phyloP scores from a whole-genome alignment of 345 rosid genomes.

The Salix purpurea region DNA sequence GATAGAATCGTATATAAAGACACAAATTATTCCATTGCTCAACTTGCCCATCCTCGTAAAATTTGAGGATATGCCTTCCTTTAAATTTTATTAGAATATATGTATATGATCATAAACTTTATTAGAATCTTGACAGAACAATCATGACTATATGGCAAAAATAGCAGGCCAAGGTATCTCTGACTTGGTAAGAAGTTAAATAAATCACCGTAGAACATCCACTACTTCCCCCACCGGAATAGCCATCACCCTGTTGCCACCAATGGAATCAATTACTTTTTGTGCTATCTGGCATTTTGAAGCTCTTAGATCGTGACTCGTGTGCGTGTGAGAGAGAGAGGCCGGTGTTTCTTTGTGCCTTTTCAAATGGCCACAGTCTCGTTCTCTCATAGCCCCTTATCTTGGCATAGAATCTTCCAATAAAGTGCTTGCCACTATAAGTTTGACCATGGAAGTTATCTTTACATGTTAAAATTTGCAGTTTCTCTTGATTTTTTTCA shows the following conservation, averaged over 20 bases:
- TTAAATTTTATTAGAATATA: background rate
- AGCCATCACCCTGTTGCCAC: background rate
- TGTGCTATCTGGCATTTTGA: background rate
- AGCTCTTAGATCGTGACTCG: no score
- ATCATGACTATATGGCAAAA: background rate
- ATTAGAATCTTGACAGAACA: background rate
- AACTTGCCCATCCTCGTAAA: background rate
- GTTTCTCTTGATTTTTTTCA: background rate
- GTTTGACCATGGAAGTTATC: slow-evolving; percentile 23
- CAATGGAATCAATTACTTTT: background rate
- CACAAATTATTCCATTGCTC: background rate
- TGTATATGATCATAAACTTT: background rate
- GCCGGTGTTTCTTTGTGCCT: no score
- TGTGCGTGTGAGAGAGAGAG: no score
- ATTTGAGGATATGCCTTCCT: background rate
- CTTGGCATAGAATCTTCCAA: slow-evolving; percentile 21
- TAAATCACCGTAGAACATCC: background rate
- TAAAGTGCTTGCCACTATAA: slow-evolving; percentile 21
- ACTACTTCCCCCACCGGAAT: background rate
- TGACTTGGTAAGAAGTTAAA: background rate
- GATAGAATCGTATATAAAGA: background rate
- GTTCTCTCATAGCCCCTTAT: background rate
- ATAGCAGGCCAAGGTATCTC: background rate
- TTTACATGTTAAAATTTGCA: no score
- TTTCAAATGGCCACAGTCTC: background rate